Base-by-base conservation (phyloP, 2,329 filamentous ascomycete genomes). In the Keithomyces neogunnii region DNA sequence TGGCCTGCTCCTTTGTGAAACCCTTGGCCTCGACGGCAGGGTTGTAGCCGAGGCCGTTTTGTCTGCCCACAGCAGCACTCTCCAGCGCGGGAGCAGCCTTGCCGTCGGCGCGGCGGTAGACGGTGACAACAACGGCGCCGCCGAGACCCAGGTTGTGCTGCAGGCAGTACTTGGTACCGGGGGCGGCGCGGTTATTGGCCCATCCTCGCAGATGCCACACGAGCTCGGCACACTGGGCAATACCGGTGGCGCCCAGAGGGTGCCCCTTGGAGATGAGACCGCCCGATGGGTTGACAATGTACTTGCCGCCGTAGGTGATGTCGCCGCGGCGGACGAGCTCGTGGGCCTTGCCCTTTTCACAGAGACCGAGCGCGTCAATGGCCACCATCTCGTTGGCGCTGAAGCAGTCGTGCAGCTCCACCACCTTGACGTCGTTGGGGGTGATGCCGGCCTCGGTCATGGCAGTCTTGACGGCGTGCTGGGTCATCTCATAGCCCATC, bases 391-490 rank as follows among this genome's bases (percentile, higher is more conserved):
- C 89, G 67, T 97, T 97, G 30, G 92, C 85, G 19, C 85, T 90
- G 78, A 97, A 97, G 74, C 93, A 97, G 73, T 97, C 93, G 71
- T 97, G 93, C 54, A 97, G 76, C 73, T 97, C 92, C 63, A 89
- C 90, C 13, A 97, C 87, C 62, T 86, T 83, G 56, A 92, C 78
- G 57, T 95, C 87, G 35, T 73, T 69, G 0, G 87, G 73, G 2
- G 82, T 77, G 54, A 87, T 73, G 28, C 81, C 79, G 0, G 90
- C 89, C 70, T 97, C 87, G 33, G 72, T 74, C 55, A 88, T 74
- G n/a, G 92, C 92, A 0, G 75, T 73, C 54, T 75, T 69, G 6
- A 82, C 84, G 0, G 92, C 92, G 51, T 76, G 72, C 63, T 82
- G 77, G 13, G 82, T 84, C 92, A 96, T 97, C 56, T 85, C 83